These are phyloP conservation scores for Eimeria praecox DNA, from an alignment of 169 alveolate genomes.

Conservation along the genomic window DNA sequence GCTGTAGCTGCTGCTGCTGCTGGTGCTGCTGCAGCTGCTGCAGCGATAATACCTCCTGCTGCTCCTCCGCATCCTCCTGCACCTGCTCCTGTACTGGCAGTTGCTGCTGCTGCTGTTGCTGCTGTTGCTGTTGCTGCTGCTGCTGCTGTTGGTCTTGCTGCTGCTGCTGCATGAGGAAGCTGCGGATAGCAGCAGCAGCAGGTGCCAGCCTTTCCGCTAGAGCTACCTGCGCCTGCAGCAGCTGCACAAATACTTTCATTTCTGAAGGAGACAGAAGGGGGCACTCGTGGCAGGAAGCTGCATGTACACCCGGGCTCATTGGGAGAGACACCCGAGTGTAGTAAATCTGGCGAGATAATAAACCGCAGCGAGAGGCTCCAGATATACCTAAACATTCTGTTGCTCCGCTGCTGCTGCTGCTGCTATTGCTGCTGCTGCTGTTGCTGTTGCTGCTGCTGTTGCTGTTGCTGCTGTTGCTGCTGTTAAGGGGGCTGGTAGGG, in stretches of 20 bases:
- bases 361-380: constrained; percentile 19
- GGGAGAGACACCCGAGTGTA: constrained; percentile 39
- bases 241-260: constrained; percentile 17
- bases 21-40: constrained; percentile 47
- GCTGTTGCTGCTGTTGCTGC: not conserved
- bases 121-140: not conserved
- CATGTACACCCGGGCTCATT: constrained; percentile 10
- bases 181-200: not conserved
- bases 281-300: constrained; percentile 46
- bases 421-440: constrained; percentile 46
- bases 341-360: not conserved
- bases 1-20: constrained; percentile 47
- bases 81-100: not conserved
- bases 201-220: constrained; percentile 29
- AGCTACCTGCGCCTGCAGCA: constrained; percentile 62
- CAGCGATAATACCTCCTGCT: not conserved
- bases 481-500: not conserved
- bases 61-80: not conserved
- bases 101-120: not conserved
- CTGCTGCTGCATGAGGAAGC: constrained; percentile 25
- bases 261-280: constrained; percentile 35
- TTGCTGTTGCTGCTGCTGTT: constrained; percentile 33
- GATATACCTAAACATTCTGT: not conserved
- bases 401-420: not conserved
- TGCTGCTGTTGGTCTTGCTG: not conserved